A percentile compares a stretch with the other conserved stretches of the same genome.
Conservation (phyloP, 2,329 filamentous ascomycete genomes). For the Scedosporium apiospermum region DNA sequence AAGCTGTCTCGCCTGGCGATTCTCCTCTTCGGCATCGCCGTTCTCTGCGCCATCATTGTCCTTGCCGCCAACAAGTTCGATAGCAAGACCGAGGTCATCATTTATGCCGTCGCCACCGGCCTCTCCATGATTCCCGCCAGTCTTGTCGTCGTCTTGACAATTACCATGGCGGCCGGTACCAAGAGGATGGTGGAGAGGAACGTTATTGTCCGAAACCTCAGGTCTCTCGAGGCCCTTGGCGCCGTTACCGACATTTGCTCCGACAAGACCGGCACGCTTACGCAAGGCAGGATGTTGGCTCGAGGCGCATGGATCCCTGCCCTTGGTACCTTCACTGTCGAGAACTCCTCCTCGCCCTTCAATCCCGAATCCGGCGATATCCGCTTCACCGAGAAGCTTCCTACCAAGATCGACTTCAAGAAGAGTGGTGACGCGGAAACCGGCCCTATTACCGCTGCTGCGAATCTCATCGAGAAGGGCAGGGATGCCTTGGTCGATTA, state of each 20-base stretch:
- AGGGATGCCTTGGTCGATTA: conserved; percentile 36
- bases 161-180: conserved; percentile 47
- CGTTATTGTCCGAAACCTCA: conserved; percentile 43
- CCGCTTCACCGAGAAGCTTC: conserved; percentile 25
- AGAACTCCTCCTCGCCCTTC: conserved; percentile 43
- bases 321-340: conserved; percentile 47
- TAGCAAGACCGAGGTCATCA: conserved; percentile 49
- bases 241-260: conserved; percentile 49
- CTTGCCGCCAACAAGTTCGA: conserved; percentile 52
- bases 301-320: conserved; percentile 50
- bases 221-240: conserved; percentile 48
- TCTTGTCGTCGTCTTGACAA: conserved; percentile 43
- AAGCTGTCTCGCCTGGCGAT: conserved; percentile 60
- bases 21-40: conserved; percentile 55
- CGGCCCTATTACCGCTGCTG: conserved; percentile 15
- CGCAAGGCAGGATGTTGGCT: conserved; percentile 55
- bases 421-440: conserved; percentile 15
- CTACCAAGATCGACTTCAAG: conserved; percentile 29
- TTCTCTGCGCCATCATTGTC: conserved; percentile 61
- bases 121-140: conserved; percentile 43
- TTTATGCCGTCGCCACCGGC: conserved; percentile 36
- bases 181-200: conserved; percentile 43
- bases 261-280: conserved; percentile 51
- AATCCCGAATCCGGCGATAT: conserved; percentile 45
- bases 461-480: conserved; percentile 30